A percentile compares a stretch with the other conserved stretches of the same genome.
These are phyloP conservation scores for Pyronema domesticum DNA, from an alignment of 495 filamentous ascomycete species.

Conservation along the genomic window DNA sequence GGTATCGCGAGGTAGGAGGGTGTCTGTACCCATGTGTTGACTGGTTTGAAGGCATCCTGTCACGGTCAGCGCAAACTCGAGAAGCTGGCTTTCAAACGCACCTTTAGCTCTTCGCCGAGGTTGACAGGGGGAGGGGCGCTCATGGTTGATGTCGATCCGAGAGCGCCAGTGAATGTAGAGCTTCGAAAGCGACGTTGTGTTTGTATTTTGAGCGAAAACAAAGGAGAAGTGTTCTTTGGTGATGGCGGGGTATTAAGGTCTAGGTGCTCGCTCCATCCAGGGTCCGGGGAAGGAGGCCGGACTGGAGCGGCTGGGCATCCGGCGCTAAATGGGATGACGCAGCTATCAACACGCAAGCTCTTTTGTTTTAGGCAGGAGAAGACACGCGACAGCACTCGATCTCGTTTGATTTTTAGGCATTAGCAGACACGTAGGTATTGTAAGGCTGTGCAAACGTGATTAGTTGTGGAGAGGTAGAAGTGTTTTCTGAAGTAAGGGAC, in stretches of 20 bases:
- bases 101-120: slow-evolving; percentile 85
- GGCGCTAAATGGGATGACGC: not conserved
- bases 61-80: slow-evolving; percentile 5
- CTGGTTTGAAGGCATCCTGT: slow-evolving; percentile 86
- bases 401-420: too few relatives aligned
- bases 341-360: too few relatives aligned
- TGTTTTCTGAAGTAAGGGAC: too few relatives aligned
- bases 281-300: not conserved
- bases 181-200: slow-evolving; percentile 23
- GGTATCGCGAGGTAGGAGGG: slow-evolving; percentile 15
- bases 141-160: not conserved
- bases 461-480: too few relatives aligned
- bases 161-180: slow-evolving; percentile 6
- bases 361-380: not conserved
- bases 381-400: not conserved
- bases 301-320: not conserved
- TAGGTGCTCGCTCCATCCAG: too few relatives aligned
- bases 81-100: slow-evolving; percentile 25
- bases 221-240: not conserved
- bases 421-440: too few relatives aligned
- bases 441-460: too few relatives aligned
- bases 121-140: slow-evolving; percentile 30
- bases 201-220: slow-evolving; percentile 7
- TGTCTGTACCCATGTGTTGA: slow-evolving; percentile 63
- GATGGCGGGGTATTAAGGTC: not conserved